phyloP scores from a whole-genome alignment of 257 asterid genomes.

The Oldenlandia corymbosa region DNA sequence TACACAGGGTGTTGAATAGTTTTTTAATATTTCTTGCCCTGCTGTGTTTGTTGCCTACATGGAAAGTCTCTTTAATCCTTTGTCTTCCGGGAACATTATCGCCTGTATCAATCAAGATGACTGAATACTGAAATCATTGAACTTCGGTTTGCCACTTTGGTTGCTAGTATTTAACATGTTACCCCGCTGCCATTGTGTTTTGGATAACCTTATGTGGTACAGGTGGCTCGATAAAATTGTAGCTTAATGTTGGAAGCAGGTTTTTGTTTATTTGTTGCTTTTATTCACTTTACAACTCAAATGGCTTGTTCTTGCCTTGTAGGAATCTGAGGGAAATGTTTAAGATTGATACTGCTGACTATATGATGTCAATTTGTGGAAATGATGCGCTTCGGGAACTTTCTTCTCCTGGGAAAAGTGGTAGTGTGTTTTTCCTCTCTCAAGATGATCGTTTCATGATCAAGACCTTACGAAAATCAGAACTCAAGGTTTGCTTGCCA shows the following conservation, averaged over 20 bases:
- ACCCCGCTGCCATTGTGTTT: neutral
- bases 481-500: conserved; percentile 66
- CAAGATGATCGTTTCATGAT: conserved; percentile 98
- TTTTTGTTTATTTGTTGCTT: conserved; percentile 5
- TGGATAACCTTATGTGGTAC: neutral
- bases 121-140: neutral
- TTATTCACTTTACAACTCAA: conserved; percentile 17
- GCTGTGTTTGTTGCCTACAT: neutral
- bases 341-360: conserved; percentile 93
- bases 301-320: conserved; percentile 14
- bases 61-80: neutral
- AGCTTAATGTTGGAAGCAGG: neutral
- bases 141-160: neutral
- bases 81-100: too few species aligned
- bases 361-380: conserved; percentile 98
- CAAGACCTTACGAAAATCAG: conserved; percentile 88
- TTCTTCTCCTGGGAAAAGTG: conserved; percentile 99
- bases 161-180: neutral
- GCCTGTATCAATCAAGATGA: neutral
- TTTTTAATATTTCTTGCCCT: neutral
- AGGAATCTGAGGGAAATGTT: conserved; percentile 96
- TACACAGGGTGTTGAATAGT: neutral
- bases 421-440: conserved; percentile 91
- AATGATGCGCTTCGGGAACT: conserved; percentile 93
- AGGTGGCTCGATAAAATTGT: neutral